Evolutionary conservation across 2,329 filamentous ascomycete species (phyloP).

Genomic region (Pseudogymnoascus sp.): DNA sequence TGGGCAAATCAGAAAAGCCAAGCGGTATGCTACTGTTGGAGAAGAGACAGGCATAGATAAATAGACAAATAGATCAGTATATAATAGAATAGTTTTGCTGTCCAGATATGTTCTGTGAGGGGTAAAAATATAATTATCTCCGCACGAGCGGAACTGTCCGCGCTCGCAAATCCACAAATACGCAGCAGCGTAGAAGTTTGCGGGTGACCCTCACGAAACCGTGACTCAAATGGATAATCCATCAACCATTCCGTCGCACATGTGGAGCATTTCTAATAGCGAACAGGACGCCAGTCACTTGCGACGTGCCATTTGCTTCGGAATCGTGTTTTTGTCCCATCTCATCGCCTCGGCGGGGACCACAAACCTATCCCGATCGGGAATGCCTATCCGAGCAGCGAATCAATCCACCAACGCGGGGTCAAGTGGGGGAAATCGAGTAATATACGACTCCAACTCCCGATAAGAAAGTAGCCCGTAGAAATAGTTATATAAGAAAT

Average conservation of each 20-base stretch:
- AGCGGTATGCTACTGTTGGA: slow-evolving; percentile 44
- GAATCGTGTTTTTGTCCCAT: background rate
- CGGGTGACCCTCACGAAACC: background rate
- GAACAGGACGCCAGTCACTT: background rate
- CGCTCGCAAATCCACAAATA: background rate
- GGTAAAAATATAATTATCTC: background rate
- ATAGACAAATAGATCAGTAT: too few species aligned
- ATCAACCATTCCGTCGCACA: background rate
- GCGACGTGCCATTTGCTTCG: background rate
- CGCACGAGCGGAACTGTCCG: slow-evolving; percentile 7
- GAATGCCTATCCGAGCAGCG: background rate
- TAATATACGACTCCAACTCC: background rate
- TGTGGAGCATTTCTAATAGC: background rate
- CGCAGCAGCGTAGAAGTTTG: background rate
- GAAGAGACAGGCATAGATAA: slow-evolving; percentile 22
- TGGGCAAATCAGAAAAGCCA: slow-evolving; percentile 45
- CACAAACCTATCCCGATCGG: slow-evolving; percentile 2
- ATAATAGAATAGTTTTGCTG: background rate
- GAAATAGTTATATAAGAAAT: background rate
- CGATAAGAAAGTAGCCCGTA: slow-evolving; percentile 8
- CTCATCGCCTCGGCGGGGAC: background rate
- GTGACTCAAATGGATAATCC: background rate
- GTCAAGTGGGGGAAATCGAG: slow-evolving; percentile 8
- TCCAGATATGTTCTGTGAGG: background rate
- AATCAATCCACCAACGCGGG: slow-evolving; percentile 1